Percentiles rank a stretch among this genome's conserved stretches.
These are phyloP conservation scores for Corylus avellana DNA, from an alignment of 306 rosid species.

Conservation along the genomic window DNA sequence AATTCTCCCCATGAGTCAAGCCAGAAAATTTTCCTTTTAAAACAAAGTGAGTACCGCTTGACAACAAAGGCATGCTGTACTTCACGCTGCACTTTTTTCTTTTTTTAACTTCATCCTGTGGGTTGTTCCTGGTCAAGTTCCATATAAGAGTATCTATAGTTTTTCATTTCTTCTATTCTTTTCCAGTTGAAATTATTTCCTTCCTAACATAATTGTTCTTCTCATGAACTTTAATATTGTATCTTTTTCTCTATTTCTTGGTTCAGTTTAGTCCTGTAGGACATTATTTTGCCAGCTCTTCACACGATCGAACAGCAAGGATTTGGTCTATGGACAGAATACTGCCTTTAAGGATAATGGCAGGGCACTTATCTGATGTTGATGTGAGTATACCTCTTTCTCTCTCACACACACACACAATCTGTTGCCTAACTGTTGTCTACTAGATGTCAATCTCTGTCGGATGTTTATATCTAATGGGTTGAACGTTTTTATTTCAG, in stretches of 20 bases:
- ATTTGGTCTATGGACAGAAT: conserved; percentile 95
- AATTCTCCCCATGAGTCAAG: too few species aligned
- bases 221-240: neutral
- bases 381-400: conserved; percentile 67
- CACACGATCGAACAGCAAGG: conserved; percentile 98
- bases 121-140: neutral
- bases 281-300: conserved; percentile 93
- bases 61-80: neutral
- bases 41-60: neutral
- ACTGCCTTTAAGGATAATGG: conserved; percentile 92
- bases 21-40: too few species aligned
- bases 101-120: neutral
- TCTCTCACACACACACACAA: neutral
- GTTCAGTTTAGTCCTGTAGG: conserved; percentile 95
- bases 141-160: neutral
- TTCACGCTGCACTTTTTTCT: neutral
- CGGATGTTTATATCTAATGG: conserved; percentile 10
- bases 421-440: neutral
- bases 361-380: conserved; percentile 96
- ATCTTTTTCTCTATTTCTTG: conserved; percentile 28
- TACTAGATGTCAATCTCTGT: conserved; percentile 7
- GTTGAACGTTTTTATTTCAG: conserved; percentile 36
- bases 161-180: neutral
- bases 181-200: neutral
- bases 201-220: neutral